Evolutionary conservation across 495 filamentous ascomycete genomes (phyloP).

Genomic region (Aspergillus biplanus): DNA sequence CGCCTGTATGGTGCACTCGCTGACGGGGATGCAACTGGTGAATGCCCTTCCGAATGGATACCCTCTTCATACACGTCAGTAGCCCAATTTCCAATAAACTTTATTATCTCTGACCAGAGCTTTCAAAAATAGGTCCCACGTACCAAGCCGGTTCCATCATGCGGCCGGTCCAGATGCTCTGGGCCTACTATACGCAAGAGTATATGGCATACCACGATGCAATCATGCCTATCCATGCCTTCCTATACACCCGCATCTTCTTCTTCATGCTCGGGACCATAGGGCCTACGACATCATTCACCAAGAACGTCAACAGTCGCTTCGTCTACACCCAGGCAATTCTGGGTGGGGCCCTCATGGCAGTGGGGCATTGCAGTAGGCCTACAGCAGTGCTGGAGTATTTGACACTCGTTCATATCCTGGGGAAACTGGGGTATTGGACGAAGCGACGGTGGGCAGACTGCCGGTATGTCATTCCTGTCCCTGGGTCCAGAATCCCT

Average conservation of each 20-base stretch:
- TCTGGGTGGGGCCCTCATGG: conserved; percentile 13
- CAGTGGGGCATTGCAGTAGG: conserved; percentile 14
- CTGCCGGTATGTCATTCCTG: conserved; percentile 10
- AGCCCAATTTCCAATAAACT: background rate
- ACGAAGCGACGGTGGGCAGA: background rate
- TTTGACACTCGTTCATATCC: conserved; percentile 9
- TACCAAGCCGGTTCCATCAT: conserved; percentile 20
- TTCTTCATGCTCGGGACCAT: conserved; percentile 18
- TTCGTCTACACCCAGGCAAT: conserved; percentile 18
- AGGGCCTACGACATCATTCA: conserved; percentile 15
- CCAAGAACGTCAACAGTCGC: conserved; percentile 17
- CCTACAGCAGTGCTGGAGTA: background rate
- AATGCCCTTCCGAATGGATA: conserved; percentile 20
- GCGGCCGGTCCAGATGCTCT: conserved; percentile 10
- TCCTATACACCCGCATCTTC: conserved; percentile 14
- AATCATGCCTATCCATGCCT: conserved; percentile 21
- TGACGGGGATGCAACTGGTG: conserved; percentile 11
- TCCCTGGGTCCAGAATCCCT: background rate
- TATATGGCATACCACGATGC: conserved; percentile 17
- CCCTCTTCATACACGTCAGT: conserved; percentile 16
- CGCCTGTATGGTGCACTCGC: conserved; percentile 14
- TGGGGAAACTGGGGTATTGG: conserved; percentile 15
- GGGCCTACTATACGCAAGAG: conserved; percentile 17
- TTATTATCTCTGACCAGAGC: too few relatives aligned
- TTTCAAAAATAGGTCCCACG: conserved; percentile 8